These are phyloP conservation scores for Strobilomyces confusus DNA, from an alignment of 768 basidiomycete species.

Conservation along the genomic window DNA sequence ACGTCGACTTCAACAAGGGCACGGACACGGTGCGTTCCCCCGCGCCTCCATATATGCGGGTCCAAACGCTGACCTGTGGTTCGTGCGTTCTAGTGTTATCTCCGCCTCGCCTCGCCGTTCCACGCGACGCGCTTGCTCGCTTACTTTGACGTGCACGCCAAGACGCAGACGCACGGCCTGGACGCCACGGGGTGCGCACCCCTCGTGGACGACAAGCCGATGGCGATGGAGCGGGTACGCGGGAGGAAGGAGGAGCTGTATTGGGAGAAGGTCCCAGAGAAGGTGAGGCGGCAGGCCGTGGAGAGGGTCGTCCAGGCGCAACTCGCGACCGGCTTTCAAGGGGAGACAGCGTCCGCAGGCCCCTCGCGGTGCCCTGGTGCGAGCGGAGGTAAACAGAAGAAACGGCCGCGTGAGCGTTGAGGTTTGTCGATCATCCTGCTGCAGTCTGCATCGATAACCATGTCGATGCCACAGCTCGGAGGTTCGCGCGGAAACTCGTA, in stretches of 20 bases:
- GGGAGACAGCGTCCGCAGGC: neutral
- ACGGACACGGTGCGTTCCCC: slow-evolving; percentile 56
- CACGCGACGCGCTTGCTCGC: slow-evolving; percentile 43
- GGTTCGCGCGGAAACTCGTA: too few species aligned
- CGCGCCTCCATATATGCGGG: too few species aligned
- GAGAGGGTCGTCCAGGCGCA: slow-evolving; percentile 34
- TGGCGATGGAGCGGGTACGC: slow-evolving; percentile 52
- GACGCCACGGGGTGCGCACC: slow-evolving; percentile 45
- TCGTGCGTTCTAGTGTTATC: slow-evolving; percentile 51
- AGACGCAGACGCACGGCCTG: slow-evolving; percentile 47
- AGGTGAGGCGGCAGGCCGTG: slow-evolving; percentile 60
- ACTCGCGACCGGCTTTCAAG: too few species aligned
- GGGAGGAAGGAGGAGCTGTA: slow-evolving; percentile 69
- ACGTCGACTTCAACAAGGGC: slow-evolving; percentile 76
- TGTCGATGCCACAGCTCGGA: too few species aligned
- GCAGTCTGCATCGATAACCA: too few species aligned
- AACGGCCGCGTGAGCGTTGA: slow-evolving; percentile 11
- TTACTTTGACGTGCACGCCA: slow-evolving; percentile 38
- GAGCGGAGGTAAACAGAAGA: slow-evolving; percentile 7
- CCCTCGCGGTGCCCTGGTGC: neutral
- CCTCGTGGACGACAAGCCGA: slow-evolving; percentile 21
- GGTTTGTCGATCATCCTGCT: too few species aligned
- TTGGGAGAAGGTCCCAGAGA: slow-evolving; percentile 78
- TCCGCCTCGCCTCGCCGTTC: slow-evolving; percentile 58
- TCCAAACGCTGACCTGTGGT: neutral